A percentile compares a stretch with the other conserved stretches of the same genome.
These are phyloP conservation scores for Ziziphus jujuba DNA, from an alignment of 306 rosid species.

Conservation along the genomic window DNA sequence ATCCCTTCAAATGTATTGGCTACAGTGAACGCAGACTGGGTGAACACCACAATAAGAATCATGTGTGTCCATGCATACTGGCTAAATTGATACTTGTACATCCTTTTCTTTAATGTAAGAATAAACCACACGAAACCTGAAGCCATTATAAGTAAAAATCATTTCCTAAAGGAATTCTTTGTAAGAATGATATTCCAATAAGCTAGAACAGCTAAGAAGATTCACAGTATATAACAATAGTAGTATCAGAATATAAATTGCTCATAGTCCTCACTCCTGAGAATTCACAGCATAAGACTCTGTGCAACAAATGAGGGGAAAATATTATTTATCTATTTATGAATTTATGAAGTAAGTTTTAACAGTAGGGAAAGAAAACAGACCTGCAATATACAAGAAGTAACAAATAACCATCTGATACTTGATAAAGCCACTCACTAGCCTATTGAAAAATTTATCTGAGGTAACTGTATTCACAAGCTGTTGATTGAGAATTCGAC, in stretches of 20 bases:
- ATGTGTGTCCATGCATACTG: slow-evolving; percentile 3
- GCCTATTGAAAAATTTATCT: background rate
- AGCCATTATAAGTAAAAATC: background rate
- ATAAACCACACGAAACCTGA: slow-evolving; percentile 2
- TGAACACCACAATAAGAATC: slow-evolving; percentile 3
- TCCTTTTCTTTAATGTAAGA: background rate
- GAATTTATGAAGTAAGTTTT: no score
- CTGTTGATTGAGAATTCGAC: slow-evolving; percentile 1
- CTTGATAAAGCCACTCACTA: slow-evolving; percentile 1
- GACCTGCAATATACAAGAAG: background rate
- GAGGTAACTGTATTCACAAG: background rate
- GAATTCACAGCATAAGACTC: no score
- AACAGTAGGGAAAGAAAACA: background rate
- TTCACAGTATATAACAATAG: no score
- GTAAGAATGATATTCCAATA: no score
- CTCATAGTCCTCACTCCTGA: no score
- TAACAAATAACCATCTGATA: slow-evolving; percentile 1
- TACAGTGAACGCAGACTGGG: background rate
- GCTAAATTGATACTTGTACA: slow-evolving; percentile 1
- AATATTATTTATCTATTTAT: no score
- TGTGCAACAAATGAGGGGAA: no score
- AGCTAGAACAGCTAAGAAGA: no score
- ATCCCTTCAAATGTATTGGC: slow-evolving; percentile 1
- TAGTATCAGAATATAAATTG: no score
- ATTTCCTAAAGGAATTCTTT: background rate